Evolutionary conservation across 306 rosid genomes (phyloP), one percentile per base, ranked within the genome.

Genomic region (Casuarina equisetifolia): DNA sequence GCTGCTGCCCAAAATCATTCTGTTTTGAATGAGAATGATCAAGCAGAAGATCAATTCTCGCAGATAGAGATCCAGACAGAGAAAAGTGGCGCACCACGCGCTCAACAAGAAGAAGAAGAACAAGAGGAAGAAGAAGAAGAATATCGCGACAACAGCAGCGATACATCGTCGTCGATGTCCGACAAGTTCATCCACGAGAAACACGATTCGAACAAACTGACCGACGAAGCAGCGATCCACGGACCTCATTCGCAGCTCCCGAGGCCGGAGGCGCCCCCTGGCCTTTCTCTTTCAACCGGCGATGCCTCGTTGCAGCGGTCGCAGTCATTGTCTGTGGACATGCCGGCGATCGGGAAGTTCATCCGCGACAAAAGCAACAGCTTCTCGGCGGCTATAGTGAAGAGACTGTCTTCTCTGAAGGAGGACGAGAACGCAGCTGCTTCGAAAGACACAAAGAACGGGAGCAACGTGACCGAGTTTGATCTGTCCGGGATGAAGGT

Each of bases 181-280:
- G 58, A 74, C 55, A 44, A 52, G 49, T 44, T 25, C 1, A 20
- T 42, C 17, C 46, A 12, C 45, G 64, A 25, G 39, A 3, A 13
- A 39, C 13, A 19, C 36, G 64, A 15, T 58, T 58, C 36, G 39
- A 58, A 7, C 70, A n/a, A 69, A 5, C 3, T 32, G 64, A 39
- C 44, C 8, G 62, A 9, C 45, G 74, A 40, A 3, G 61, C 52
- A 67, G 74, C 40, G 43, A 19, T 79, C 9, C 1, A 79, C 45
- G 80, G 44, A 51, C 97, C 94, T 62, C 92, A 92, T 75, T 88
- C 90, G 0, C 84, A 79, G 9, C 97, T 95, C 63, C 99, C 99
- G 0, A 76, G 80, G 55, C 99, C 99, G 35, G 85, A 82, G 63
- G 84, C 87, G 0, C 94, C 98, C 3, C 97, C 88, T 3, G 90